phyloP scores from a whole-genome alignment of 1,284 basidiomycete genomes.

The Thecaphora frezii region DNA sequence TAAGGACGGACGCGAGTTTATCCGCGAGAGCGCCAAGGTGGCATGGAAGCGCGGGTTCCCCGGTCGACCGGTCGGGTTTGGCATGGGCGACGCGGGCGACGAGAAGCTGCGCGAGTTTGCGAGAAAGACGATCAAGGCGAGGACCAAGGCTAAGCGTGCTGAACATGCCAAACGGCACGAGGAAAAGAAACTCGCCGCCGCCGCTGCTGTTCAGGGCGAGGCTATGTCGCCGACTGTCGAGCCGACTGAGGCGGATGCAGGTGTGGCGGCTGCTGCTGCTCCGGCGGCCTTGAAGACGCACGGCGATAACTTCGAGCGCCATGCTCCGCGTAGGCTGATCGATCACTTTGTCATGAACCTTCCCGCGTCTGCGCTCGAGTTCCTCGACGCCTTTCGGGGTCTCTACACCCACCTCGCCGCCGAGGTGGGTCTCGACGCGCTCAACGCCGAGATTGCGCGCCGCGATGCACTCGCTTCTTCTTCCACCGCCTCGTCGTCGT shows the following conservation, averaged over 20 bases:
- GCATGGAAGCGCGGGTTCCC: conserved; percentile 36
- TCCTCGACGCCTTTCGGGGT: conserved; percentile 84
- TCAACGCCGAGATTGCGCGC: conserved; percentile 16
- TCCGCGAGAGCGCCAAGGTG: conserved; percentile 21
- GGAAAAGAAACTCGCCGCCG: neutral
- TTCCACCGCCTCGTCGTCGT: neutral
- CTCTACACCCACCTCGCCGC: conserved; percentile 63
- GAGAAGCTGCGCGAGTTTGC: conserved; percentile 10
- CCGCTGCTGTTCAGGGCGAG: too few relatives aligned
- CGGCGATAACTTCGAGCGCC: conserved; percentile 1
- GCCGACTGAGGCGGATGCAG: neutral
- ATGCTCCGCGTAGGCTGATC: conserved; percentile 19
- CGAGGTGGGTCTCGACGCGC: conserved; percentile 60
- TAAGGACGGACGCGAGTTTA: conserved; percentile 47
- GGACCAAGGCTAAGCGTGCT: conserved; percentile 6
- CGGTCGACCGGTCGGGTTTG: conserved; percentile 19
- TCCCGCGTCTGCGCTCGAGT: conserved; percentile 85
- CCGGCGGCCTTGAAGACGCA: neutral
- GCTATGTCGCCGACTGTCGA: neutral
- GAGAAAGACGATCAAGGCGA: conserved; percentile 15
- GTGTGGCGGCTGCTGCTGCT: neutral
- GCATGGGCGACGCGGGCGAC: conserved; percentile 11
- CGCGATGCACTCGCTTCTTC: conserved; percentile 1
- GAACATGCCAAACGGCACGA: conserved; percentile 7
- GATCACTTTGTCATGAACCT: conserved; percentile 96